Base-by-base conservation (phyloP, 805 yeast species). In the Candida verbasci region DNA sequence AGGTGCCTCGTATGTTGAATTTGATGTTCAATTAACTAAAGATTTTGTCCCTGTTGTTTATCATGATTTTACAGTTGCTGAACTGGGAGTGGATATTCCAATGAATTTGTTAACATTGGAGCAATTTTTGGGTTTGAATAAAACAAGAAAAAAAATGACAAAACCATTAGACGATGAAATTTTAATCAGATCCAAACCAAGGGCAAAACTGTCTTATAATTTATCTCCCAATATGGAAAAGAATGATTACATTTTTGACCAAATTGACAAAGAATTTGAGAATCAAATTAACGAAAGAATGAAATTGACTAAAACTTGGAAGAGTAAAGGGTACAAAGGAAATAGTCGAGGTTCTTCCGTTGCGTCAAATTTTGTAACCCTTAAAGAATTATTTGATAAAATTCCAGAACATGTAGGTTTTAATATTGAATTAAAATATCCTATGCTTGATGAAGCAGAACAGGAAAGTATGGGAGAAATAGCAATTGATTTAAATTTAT, bases 1-100 rank as follows among this genome's bases (percentile, higher is more conserved):
- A 46, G 97, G 97, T 27, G 97, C 97, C 1, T 82, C 95, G 2
- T 91, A 91, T 52, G 97, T 91, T 35, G 97, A 91, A 60, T 91
- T 91, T 56, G 97, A 91, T 60, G 97, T 91, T 31, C 97, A 91
- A 55, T 67, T 91, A 47, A 91, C 97, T 11, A 87, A 88, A 53
- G 97, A 91, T 57, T 70, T 70, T 45, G 80, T 86, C 9, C 97
- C 97, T 2, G 97, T 91, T 6, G 84, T 91, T 20, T 91, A 91
- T 53, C 97, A 91, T 58, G 97, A 91, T 55, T 91, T 91, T 53
- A 57, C 86, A 29, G 96, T 91, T 34, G 95, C 96, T 2, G 97
- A 91, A 53, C 80, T 95, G 5, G 97, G 97, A 12, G 87, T 86
- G 34, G 97, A 91, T 62, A 82, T 89, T 34, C 97, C 97, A 3